phyloP scores from a whole-genome alignment of 2,329 filamentous ascomycete species.

The Diplodia scrobiculata region DNA sequence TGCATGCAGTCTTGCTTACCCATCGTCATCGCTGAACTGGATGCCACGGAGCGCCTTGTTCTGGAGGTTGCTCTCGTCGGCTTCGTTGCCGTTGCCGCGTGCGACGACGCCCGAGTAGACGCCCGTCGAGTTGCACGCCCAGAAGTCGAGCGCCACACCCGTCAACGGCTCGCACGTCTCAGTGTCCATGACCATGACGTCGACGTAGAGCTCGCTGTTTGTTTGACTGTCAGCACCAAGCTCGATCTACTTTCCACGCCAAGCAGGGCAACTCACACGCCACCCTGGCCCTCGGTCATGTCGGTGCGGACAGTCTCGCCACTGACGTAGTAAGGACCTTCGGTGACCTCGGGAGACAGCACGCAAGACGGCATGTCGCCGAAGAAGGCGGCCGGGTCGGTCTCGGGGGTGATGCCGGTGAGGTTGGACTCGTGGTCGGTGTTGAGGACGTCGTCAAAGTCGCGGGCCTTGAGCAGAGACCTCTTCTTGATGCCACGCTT shows the following conservation, averaged over 20 bases:
- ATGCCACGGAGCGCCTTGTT: constrained; percentile 53
- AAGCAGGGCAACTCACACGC: constrained; percentile 33
- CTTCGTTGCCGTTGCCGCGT: constrained; percentile 48
- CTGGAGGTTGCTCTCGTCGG: constrained; percentile 40
- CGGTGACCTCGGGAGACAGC: constrained; percentile 39
- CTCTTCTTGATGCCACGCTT: constrained; percentile 27
- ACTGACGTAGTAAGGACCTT: constrained; percentile 48
- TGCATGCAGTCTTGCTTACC: constrained; percentile 31
- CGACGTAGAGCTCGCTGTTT: constrained; percentile 38
- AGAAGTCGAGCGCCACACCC: constrained; percentile 56
- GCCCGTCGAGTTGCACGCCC: constrained; percentile 47
- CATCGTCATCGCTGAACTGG: constrained; percentile 51
- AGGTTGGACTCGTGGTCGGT: constrained; percentile 40
- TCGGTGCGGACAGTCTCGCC: constrained; percentile 57
- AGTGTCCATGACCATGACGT: constrained; percentile 59
- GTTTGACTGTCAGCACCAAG: constrained; percentile 36
- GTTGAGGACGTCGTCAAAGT: constrained; percentile 21
- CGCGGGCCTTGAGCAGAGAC: constrained; percentile 20
- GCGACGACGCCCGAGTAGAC: constrained; percentile 51
- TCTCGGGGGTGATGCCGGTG: constrained; percentile 38
- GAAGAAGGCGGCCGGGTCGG: constrained; percentile 36
- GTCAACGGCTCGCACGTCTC: constrained; percentile 57
- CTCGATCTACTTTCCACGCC: constrained; percentile 37
- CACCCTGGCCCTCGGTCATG: constrained; percentile 52
- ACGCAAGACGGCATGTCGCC: constrained; percentile 39